A percentile compares a stretch with the other conserved stretches of the same genome.
These are phyloP conservation scores for Gelatoporia subvermispora DNA, from an alignment of 768 basidiomycete species.

Conservation along the genomic window DNA sequence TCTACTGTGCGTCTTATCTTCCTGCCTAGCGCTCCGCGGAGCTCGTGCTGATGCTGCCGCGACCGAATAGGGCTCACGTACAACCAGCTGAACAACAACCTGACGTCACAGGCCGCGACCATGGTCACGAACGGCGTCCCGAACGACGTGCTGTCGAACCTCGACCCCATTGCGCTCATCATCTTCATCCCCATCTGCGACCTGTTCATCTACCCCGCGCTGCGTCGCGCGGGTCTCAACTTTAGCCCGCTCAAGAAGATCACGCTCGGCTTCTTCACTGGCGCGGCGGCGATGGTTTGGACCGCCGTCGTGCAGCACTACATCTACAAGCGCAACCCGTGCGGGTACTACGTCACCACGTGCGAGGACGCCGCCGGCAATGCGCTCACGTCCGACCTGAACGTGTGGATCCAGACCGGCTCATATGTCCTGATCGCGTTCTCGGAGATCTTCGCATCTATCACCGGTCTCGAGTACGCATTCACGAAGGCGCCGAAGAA, in stretches of 20 bases:
- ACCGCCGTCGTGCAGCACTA: constrained; percentile 64
- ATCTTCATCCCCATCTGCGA: constrained; percentile 72
- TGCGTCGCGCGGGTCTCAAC: constrained; percentile 30
- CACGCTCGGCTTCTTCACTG: constrained; percentile 32
- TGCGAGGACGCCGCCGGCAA: constrained; percentile 45
- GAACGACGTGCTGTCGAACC: constrained; percentile 74
- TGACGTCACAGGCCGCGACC: constrained; percentile 75
- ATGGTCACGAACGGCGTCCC: constrained; percentile 69
- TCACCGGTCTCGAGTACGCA: constrained; percentile 85
- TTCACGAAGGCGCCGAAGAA: constrained; percentile 87
- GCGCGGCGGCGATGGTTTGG: constrained; percentile 33
- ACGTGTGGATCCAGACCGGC: constrained; percentile 75
- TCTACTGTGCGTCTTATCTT: constrained; percentile 64
- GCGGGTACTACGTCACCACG: constrained; percentile 45
- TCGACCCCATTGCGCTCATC: constrained; percentile 73
- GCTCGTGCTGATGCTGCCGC: too few species aligned
- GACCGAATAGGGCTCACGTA: constrained; percentile 69
- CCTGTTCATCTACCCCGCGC: constrained; percentile 36
- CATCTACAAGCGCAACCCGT: constrained; percentile 58
- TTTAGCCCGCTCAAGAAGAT: constrained; percentile 36
- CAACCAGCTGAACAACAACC: constrained; percentile 74
- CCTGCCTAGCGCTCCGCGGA: too few species aligned
- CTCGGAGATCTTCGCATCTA: constrained; percentile 75
- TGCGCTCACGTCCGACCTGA: constrained; percentile 60
- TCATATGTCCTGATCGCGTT: constrained; percentile 61